Conservation (phyloP, 139 green algal species). For the Chlamydomonas schloesseri region DNA sequence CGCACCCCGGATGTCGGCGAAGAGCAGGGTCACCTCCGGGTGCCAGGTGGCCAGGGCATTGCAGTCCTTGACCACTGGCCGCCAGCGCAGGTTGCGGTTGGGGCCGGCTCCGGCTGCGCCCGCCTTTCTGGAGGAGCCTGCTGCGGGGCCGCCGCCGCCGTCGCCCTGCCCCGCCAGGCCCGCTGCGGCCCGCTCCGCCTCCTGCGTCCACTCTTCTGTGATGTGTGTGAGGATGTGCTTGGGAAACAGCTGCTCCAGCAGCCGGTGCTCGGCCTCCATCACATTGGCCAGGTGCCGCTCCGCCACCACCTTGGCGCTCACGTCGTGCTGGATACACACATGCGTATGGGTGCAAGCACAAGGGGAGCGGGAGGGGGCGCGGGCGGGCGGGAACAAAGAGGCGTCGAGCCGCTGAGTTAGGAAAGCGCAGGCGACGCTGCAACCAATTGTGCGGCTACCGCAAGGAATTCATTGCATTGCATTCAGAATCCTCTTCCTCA, state of each 20-base stretch:
- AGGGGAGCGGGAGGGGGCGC: neutral
- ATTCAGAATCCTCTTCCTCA: too few species aligned
- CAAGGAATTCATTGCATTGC: too few species aligned
- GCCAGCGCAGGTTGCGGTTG: neutral
- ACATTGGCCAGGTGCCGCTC: constrained; percentile 17
- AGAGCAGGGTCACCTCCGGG: constrained; percentile 17
- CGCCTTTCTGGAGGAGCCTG: too few species aligned
- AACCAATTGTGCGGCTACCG: too few species aligned
- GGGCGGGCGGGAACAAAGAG: neutral
- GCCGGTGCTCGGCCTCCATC: constrained; percentile 33
- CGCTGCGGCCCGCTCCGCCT: neutral
- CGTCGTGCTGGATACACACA: constrained; percentile 33
- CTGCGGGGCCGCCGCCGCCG: too few species aligned
- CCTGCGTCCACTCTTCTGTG: too few species aligned
- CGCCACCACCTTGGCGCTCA: constrained; percentile 20
- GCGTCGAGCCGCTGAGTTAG: neutral
- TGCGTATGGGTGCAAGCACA: too few species aligned
- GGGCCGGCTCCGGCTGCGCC: too few species aligned
- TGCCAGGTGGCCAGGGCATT: constrained; percentile 22
- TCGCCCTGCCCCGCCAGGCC: neutral
- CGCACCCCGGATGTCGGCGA: constrained; percentile 31
- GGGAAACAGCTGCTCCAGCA: neutral
- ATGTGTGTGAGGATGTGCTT: too few species aligned
- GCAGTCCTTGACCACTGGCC: constrained; percentile 16
- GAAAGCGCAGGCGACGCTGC: too few species aligned